A percentile compares a stretch with the other conserved stretches of the same genome.
Conservation (phyloP, 2,329 filamentous ascomycete genomes). For the Aspergillus sp. region DNA sequence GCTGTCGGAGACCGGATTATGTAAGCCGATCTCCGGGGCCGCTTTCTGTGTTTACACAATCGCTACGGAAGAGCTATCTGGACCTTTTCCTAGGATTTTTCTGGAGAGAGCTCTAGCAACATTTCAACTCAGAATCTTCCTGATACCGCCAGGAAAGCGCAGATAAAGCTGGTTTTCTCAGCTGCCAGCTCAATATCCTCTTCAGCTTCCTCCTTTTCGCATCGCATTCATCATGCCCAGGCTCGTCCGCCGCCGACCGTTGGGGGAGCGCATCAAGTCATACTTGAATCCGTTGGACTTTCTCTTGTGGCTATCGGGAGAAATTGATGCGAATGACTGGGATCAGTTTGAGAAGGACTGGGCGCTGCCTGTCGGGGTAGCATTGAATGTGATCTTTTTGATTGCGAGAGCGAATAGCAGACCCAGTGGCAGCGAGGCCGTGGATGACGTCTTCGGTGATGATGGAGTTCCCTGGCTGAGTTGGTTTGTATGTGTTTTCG, state of each 20-base stretch:
- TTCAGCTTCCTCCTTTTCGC: background rate
- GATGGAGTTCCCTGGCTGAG: conserved; percentile 59
- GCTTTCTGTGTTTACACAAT: conserved; percentile 8
- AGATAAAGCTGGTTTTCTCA: background rate
- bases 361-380: conserved; percentile 67
- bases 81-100: conserved; percentile 1
- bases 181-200: background rate
- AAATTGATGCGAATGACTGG: conserved; percentile 86
- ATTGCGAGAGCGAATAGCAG: conserved; percentile 73
- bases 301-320: conserved; percentile 82
- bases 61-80: conserved; percentile 1
- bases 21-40: conserved; percentile 9
- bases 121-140: no score
- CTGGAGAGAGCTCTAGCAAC: no score
- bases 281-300: conserved; percentile 84
- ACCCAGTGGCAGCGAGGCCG: conserved; percentile 42
- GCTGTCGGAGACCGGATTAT: conserved; percentile 8
- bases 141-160: background rate
- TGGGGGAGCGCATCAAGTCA: conserved; percentile 71
- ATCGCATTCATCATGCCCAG: conserved; percentile 58
- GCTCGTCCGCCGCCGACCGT: conserved; percentile 72
- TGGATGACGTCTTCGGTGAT: conserved; percentile 82
- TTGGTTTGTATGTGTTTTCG: conserved; percentile 49
- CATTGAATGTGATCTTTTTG: conserved; percentile 71
- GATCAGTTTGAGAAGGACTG: conserved; percentile 68